Evolutionary conservation across 768 basidiomycete genomes (phyloP), one percentile per base, ranked within the genome.

Genomic region (Nidularia pulvinata): DNA sequence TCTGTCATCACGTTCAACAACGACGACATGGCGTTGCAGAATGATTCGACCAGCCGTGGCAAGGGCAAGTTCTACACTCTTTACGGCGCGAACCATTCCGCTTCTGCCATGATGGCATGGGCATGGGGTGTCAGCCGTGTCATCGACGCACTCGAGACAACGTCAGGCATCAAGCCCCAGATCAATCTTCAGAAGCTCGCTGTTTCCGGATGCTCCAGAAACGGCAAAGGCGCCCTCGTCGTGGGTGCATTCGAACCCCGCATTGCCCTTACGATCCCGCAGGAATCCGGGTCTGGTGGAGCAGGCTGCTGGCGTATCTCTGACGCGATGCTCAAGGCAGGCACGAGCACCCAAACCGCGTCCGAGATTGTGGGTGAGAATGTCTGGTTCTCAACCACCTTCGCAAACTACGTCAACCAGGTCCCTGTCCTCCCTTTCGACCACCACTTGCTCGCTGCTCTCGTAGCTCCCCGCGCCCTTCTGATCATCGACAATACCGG

Each of bases 211-310:
- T 85, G 84, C 64, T 84, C 82, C 32, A 73, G 83, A 43, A 75
- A 84, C 57, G 84, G 84, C 55, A 85, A 85, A 66, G 84, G 83
- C 50, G 82, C 84, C 1, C 69, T 83, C 39, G 74, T 83, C 49
- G 82, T 76, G 32, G 83, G 83, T 30, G 84, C 82, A 30, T 82
- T 84, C 61, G 82, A 85, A 56, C 62, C 70, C 2, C 82, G 83
- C 55, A 79, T 85, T 55, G 80, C 78, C 7, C 70, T 85, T 55
- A 84, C 82, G 5, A 79, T 85, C 56, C 80, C 82, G 4, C 84
- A 85, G 63, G 83, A 85, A 65, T 84, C 82, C 13, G 84, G 84
- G 7, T 81, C 81, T 10, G 83, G 84, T 48, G 83, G 84, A 5
- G 76, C 74, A 25, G 78, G 76, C 13, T 81, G 78, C 68, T 85